Base-by-base conservation (phyloP, 108 stramenopile genomes). In the Nitzschia sp. region DNA sequence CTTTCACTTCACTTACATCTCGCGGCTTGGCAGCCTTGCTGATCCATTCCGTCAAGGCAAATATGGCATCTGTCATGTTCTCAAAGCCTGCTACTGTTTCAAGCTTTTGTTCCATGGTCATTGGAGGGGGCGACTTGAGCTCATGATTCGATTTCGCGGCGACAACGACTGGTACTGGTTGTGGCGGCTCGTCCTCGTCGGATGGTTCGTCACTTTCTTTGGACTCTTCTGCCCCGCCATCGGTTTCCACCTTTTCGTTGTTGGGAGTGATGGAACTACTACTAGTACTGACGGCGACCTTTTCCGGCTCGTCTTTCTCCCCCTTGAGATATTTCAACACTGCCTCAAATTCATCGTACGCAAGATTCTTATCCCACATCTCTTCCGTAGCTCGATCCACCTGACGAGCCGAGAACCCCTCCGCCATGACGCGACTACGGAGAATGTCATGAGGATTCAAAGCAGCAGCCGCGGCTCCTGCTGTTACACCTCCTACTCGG, bases 21-120 rank as follows among this genome's bases (percentile, higher is more conserved):
- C 45, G 31, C n/a, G 67, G 67, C 41, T 54, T 76, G 22, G 79
- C 79, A 41, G 72, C 79, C 71, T 75, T 76, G 8, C 19, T 50
- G 3, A 72, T 44, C 79, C 79, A 80, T 68, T 80, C 58, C 44
- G 75, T 76, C 45, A 80, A 21, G n/a, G 74, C 79, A 58, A 80
- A 80, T 23, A 63, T 62, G 28, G 74, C 79, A 63, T 76, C 79
- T 11, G 61, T 44, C 0, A 80, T 27, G 30, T 75, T 72, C 28
- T 80, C 72, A 55, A 50, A 68, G 5, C 53, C 30, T n/a, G 75
- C 71, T 5, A 80, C 79, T 26, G 58, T 65, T 55, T 76, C 65
- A 22, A 80, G 65, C 34, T 44, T 60, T n/a, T 21, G 36, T 1
- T 70, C 73, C 65, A 79, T 44, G n/a, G 58, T 45, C 15, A 34